Base-by-base conservation (phyloP, 257 asterid species). In the Agastache rugosa region DNA sequence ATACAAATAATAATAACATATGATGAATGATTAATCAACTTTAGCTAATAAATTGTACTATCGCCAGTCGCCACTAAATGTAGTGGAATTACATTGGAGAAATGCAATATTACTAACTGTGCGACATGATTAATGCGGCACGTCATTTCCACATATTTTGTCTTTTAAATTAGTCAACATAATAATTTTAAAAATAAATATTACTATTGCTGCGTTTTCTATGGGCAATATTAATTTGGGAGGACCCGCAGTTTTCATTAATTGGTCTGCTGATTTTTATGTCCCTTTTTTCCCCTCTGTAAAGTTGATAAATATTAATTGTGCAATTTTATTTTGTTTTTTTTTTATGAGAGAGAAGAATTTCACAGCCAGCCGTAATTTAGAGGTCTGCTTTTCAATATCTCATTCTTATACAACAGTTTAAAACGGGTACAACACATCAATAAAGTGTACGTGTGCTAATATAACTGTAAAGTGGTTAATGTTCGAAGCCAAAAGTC, bases 181-280 rank as follows among this genome's bases (percentile, higher is more conserved):
- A 12, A 75, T 67, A 37, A 66, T 42, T 45, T 54, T 51, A 23
- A 17, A 64, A 14, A 34, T 31, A 54, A 53, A 19, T 31, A 51
- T 41, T 74, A 25, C 20, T 47, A 54, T 48, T 39, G 35, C 10
- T 3, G 10, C 22, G 11, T 39, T 16, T 56, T 67, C 79, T 29
- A 27, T 59, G 55, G 79, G 75, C 64, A 58, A 45, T 51, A n/a
- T 15, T 15, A 20, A 65, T 74, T 62, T 17, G 0, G 53, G 53
- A 10, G 31, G 53, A 19, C 45, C 17, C 19, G 8, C 54, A 48
- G 9, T 48, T 22, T 51, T 34, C 20, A 31, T 60, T 35, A 31
- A 31, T 20, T 41, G 27, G 53, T 27, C 12, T 20, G 47, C 47
- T 65, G 58, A 55, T 42, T 20, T 39, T 10, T n/a, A 7, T 55